Conservation (phyloP, 1,139 yeast genomes). For the Ogataea hybrid region DNA sequence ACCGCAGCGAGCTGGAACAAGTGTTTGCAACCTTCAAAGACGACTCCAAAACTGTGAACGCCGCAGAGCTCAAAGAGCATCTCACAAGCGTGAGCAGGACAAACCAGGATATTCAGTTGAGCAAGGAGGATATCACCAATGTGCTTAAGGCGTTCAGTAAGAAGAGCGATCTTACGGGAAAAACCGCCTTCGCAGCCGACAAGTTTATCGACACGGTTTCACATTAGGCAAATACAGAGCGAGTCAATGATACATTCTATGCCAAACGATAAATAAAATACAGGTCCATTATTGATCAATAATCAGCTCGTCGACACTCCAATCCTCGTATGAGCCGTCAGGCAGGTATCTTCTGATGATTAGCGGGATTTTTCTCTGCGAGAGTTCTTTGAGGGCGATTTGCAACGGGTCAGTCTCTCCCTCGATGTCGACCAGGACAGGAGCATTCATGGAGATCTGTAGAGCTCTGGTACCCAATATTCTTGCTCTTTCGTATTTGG, state of each 20-base stretch:
- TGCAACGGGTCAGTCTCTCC: conserved; percentile 99
- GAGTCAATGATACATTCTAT: conserved; percentile 2
- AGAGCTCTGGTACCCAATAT: conserved; percentile 94
- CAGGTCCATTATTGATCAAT: conserved; percentile 54
- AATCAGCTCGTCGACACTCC: conserved; percentile 98
- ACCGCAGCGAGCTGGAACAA: conserved; percentile 53
- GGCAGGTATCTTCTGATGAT: conserved; percentile 96
- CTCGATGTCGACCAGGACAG: conserved; percentile 94
- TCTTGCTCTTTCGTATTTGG: conserved; percentile 96
- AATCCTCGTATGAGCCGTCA: conserved; percentile 95
- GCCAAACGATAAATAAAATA: conserved; percentile 10
- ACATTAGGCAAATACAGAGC: conserved; percentile 11
- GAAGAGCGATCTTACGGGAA: conserved; percentile 55
- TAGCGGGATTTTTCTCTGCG: conserved; percentile 92
- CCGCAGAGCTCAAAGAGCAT: conserved; percentile 15
- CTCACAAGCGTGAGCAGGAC: conserved; percentile 5
- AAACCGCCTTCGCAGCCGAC: conserved; percentile 50
- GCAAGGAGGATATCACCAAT: conserved; percentile 47
- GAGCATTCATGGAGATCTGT: conserved; percentile 97
- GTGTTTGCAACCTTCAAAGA: conserved; percentile 58
- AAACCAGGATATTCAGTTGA: conserved; percentile 4
- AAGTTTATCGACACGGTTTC: conserved; percentile 53
- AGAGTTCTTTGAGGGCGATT: conserved; percentile 94
- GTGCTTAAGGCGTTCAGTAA: conserved; percentile 57
- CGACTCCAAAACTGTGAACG: conserved; percentile 28